These are phyloP conservation scores for Gossypium lobatum DNA, from an alignment of 441 rosid genomes.

Conservation along the genomic window DNA sequence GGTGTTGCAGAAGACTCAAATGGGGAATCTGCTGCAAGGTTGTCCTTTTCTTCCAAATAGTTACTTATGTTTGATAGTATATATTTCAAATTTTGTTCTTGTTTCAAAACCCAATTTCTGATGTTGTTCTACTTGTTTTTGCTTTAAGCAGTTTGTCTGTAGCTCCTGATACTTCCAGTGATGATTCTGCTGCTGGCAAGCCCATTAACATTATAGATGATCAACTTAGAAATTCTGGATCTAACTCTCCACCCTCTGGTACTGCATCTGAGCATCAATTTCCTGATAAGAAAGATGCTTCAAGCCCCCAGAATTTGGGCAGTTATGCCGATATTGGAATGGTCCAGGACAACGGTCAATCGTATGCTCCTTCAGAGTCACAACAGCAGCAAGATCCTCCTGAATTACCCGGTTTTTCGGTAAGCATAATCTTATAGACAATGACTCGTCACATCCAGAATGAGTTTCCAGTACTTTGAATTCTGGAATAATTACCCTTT, in stretches of 20 bases:
- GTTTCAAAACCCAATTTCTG: background rate
- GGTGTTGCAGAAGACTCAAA: slow-evolving; percentile 40
- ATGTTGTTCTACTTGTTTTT: background rate
- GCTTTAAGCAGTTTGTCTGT: slow-evolving; percentile 38
- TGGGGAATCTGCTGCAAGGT: slow-evolving; percentile 56
- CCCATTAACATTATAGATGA: slow-evolving; percentile 45
- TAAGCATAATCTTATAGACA: slow-evolving; percentile 25
- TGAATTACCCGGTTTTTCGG: slow-evolving; percentile 55
- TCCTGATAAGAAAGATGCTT: slow-evolving; percentile 48
- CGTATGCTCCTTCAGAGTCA: slow-evolving; percentile 48
- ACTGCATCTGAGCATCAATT: slow-evolving; percentile 52
- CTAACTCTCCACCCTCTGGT: slow-evolving; percentile 52
- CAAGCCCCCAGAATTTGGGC: slow-evolving; percentile 52
- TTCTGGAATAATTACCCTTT: background rate
- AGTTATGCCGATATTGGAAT: slow-evolving; percentile 50
- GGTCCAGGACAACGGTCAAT: slow-evolving; percentile 43
- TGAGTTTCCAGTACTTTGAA: background rate
- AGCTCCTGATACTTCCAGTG: slow-evolving; percentile 36
- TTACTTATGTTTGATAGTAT: background rate
- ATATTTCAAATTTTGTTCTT: background rate
- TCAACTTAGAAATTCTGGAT: slow-evolving; percentile 47
- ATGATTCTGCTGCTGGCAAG: slow-evolving; percentile 41
- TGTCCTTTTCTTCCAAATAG: slow-evolving; percentile 17
- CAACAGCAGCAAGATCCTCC: slow-evolving; percentile 57
- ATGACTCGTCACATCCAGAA: background rate